A percentile compares a stretch with the other conserved stretches of the same genome.
Conservation (phyloP, 2,329 filamentous ascomycete genomes). For the Drechslerella stenobrocha region DNA sequence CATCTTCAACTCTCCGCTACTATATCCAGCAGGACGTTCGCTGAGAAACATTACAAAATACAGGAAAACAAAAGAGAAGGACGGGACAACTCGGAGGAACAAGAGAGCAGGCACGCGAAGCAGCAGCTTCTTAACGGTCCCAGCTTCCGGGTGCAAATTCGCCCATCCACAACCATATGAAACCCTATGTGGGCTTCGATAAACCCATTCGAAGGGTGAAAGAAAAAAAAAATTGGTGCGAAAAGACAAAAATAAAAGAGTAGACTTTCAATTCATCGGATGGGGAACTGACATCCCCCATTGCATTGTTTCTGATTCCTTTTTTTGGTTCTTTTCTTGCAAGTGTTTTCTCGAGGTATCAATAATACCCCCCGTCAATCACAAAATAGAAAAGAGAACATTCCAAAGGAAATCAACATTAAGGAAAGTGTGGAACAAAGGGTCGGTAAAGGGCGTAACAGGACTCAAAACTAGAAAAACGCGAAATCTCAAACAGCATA, state of each 20-base stretch:
- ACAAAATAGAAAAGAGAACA: conserved; percentile 11
- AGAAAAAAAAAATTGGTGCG: too few relatives aligned
- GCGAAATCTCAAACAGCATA: conserved; percentile 3
- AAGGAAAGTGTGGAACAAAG: conserved; percentile 10
- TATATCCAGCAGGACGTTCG: too few relatives aligned
- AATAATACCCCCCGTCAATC: conserved; percentile 7
- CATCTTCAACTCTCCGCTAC: too few relatives aligned
- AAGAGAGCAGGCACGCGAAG: background rate
- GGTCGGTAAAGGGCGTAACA: conserved; percentile 20
- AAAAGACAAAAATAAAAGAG: background rate
- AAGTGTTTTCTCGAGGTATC: conserved; percentile 1
- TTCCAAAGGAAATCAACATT: conserved; percentile 7
- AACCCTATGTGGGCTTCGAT: too few relatives aligned
- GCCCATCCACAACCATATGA: too few relatives aligned
- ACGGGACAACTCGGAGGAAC: background rate
- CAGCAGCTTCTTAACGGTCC: background rate
- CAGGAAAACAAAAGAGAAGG: background rate
- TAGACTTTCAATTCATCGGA: conserved; percentile 4
- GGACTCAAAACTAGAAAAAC: conserved; percentile 20
- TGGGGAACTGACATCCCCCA: conserved; percentile 3
- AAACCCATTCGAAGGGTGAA: too few relatives aligned
- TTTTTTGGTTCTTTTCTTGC: conserved; percentile 11
- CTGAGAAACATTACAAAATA: background rate
- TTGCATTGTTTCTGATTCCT: conserved; percentile 10
- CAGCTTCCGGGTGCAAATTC: too few relatives aligned